Base-by-base conservation (phyloP, 148 eudicot species). In the Tetragonia tetragonoides region DNA sequence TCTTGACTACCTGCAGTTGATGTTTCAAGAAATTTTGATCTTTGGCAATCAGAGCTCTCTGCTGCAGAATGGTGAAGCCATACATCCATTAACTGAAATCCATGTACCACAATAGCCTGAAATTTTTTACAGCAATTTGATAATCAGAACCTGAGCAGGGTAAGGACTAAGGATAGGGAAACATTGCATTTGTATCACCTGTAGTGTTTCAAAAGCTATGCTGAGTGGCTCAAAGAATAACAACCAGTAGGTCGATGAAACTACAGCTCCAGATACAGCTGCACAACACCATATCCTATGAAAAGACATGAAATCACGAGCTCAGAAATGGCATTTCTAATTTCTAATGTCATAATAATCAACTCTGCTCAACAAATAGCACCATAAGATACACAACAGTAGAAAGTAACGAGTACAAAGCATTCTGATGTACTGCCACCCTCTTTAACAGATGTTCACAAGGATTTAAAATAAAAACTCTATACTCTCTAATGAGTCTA, bases 201-300 rank as follows among this genome's bases (percentile, higher is more conserved):
- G 97, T 78, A 89, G 76, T 66, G 99, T 95, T 87, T 95, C 99
- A 82, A 95, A 95, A 84, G 90, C 97, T 80, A 95, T 87, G 85
- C 99, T 95, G 24, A 87, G 89, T 72, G 99, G 99, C 90, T 95
- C 97, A 84, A 91, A 90, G 88, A 95, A 93, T 75, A 93, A 87
- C 83, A 95, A 80, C 85, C 90, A 85, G 81, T 82, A 87, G 78
- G 86, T 86, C 63, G 93, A 85, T 72, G 97, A 90, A 82, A 80
- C 82, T 76, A 79, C 77, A 71, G 84, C 81, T 78, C 86, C 86
- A 73, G 88, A 88, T 73, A 91, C 82, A 80, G 86, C 72, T 72
- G 89, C 73, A 81, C 97, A 95, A 51, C 86, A 78, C 86, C 90
- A 85, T 78, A 93, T 82, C 97, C 99, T 95, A 70, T 23, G 60